Base-by-base conservation (phyloP, 768 basidiomycete species). In the Gloeostereum incarnatum region DNA sequence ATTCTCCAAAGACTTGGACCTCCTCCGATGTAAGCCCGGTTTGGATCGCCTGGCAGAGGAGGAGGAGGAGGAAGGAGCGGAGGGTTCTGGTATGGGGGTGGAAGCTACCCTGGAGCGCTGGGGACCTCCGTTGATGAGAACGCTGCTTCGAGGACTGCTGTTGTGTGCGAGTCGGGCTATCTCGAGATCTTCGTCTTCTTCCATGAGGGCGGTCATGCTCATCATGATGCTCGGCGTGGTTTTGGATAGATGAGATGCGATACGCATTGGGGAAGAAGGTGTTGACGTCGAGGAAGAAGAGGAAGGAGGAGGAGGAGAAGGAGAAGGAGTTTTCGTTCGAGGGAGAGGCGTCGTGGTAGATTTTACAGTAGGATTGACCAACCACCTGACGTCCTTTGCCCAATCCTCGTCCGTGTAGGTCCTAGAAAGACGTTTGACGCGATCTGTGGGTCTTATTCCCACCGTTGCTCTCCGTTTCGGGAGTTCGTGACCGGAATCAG, bases 381-480 rank as follows among this genome's bases (percentile, higher is more conserved):
- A 71, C 76, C 75, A 81, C 23, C 76, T 68, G 13, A 81, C 71
- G 35, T 84, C 81, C 44, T 68, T 72, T 9, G 75, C 70, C 82
- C 79, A 84, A 46, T 80, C 73, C 37, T 75, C 66, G 48, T 75
- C 70, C 3, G 68, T 69, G 50, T 66, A 65, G 13, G 61, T 59
- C 38, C 53, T 45, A 25, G 60, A 55, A 40, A 53, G 46, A 32
- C 44, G 42, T 25, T 38, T 29, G 14, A 36, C 42, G 10, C 40
- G 38, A 43, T 45, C 37, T 20, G 31, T 4, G 26, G 40, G 41
- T 31, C 33, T 55, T 16, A 36, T 41, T 25, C 44, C 50, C 17
- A 39, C 40, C 7, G 45, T 48, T 32, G 39, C 37, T 34, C 25
- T 45, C 21, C 35, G 41, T 39, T 35, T 49, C 38, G 44, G 45